These are phyloP conservation scores for Erythrophleum fordii DNA, from an alignment of 306 rosid genomes.

Conservation along the genomic window DNA sequence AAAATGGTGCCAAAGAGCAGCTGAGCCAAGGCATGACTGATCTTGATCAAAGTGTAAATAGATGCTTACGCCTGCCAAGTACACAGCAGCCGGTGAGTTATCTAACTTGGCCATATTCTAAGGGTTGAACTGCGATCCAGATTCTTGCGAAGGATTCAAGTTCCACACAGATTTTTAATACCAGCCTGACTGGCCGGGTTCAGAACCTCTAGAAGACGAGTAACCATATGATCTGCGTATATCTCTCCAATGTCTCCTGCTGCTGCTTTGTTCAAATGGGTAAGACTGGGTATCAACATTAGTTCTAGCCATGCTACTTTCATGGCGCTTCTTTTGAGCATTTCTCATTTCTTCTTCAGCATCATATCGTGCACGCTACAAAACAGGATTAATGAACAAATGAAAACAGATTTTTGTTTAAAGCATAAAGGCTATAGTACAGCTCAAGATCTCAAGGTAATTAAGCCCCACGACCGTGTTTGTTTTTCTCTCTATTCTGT, in stretches of 20 bases:
- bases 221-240: constrained; percentile 62
- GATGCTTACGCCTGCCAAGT: constrained; percentile 22
- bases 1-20: constrained; percentile 14
- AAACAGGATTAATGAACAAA: constrained; percentile 16
- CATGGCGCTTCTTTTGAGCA: constrained; percentile 72
- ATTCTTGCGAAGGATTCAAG: constrained; percentile 32
- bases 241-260: constrained; percentile 76
- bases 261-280: constrained; percentile 67
- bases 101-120: constrained; percentile 36
- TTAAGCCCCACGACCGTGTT: neutral
- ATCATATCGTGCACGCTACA: constrained; percentile 84
- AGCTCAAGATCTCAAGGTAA: neutral
- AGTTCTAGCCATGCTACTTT: constrained; percentile 61
- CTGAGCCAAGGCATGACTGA: constrained; percentile 7
- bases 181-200: constrained; percentile 60
- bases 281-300: constrained; percentile 59
- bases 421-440: constrained; percentile 3
- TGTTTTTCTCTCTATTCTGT: neutral
- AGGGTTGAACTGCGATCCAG: constrained; percentile 33
- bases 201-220: constrained; percentile 59
- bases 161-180: constrained; percentile 40
- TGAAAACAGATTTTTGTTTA: constrained; percentile 16
- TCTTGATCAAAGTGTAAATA: neutral
- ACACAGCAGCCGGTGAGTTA: constrained; percentile 32
- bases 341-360: constrained; percentile 91